Base-by-base conservation (phyloP, 768 basidiomycete species). In the Brasilioporus rufonigricans region DNA sequence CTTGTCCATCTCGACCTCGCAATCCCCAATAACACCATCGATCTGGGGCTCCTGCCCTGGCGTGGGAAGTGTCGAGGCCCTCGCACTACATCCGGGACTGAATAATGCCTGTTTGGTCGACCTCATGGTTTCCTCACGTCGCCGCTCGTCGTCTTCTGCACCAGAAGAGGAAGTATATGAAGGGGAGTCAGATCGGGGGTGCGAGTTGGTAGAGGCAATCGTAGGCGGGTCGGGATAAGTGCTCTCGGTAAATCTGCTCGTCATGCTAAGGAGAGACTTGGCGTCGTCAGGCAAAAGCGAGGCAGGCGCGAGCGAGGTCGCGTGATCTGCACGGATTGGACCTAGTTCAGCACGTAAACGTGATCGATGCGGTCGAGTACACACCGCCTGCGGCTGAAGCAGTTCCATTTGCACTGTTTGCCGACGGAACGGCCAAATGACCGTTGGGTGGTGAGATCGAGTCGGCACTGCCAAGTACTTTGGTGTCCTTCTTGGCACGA, bases 21-120 rank as follows among this genome's bases (percentile, higher is more conserved):
- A 44, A 4, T 44, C 54, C 13, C 54, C 57, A 10, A 40, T 5
- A 7, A 21, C 29, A 12, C 53, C 51, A 27, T 50, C 56, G 18
- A 49, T 29, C 29, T 59, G 53, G 0, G 23, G n/a, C 14, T 52
- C 52, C 7, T 50, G 48, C 14, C 53, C 55, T 21, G 33, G 55
- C 9, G 50, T 19, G 16, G 76, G 77, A 24, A 76, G 69, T 11
- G 76, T 76, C 35, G 73, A 43, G 1, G 70, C 71, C 48, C 65
- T 58, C n/a, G 48, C 53, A 19, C 66, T 47, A 4, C 57, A 59
- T 14, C 62, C 63, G 1, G 69, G 66, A 31, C 69, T 61, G 52
- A 63, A 48, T 3, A 65, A 47, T 3, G 48, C 59, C 32, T 59
- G 62, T 45, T 48, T 66, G 39, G 61, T 66, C 33, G 57, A 43